Evolutionary conservation across 768 basidiomycete genomes (phyloP), one percentile per base, ranked within the genome.

Genomic region (Rhizopogon sp.): DNA sequence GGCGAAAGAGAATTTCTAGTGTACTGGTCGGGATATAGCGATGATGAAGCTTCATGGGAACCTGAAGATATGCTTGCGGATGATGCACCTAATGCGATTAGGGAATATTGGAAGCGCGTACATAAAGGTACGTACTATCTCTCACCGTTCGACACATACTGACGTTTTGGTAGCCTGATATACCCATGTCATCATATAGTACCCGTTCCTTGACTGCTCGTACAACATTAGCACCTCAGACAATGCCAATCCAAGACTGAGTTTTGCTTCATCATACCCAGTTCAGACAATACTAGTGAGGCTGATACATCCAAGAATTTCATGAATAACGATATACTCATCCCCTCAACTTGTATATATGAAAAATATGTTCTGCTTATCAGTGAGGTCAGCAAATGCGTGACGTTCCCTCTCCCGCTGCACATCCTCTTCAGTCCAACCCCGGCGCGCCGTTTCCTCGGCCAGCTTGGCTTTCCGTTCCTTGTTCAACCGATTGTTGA

Each of bases 311-410:
- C 10, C 8, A 31, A 42, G 20, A 35, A 51, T 25, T 22, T 20
- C 43, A 44, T 42, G 46, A 41, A 47, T 10, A 33, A 2, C 47
- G 22, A n/a, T 66, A 25, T 70, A 47, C n/a, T 20, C 40, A 20
- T 41, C 31, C 20, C 14, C 13, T 47, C 33, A 47, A 47, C 31
- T 5, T 31, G 80, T 83, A 59, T 84, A 84, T 6, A 81, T 72
- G 58, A 85, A 85, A 64, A 76, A 84, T 16, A 77, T 65, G 60
- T 84, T 85, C 81, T 83, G 79, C 62, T 78, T 80, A 66, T 86
- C 84, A 3, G 84, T 85, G 53, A 84, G 59, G 63, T 87, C 84
- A 25, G 78, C 70, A 65, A 87, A 86, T 17, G 83, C 84, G 52
- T 83, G 76, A 47, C 76, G 73, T 56, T 85, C 81, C 17, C 81